Percentiles rank a stretch among this genome's conserved stretches.
phyloP scores from a whole-genome alignment of 768 basidiomycete species.

The Serendipita vermifera region DNA sequence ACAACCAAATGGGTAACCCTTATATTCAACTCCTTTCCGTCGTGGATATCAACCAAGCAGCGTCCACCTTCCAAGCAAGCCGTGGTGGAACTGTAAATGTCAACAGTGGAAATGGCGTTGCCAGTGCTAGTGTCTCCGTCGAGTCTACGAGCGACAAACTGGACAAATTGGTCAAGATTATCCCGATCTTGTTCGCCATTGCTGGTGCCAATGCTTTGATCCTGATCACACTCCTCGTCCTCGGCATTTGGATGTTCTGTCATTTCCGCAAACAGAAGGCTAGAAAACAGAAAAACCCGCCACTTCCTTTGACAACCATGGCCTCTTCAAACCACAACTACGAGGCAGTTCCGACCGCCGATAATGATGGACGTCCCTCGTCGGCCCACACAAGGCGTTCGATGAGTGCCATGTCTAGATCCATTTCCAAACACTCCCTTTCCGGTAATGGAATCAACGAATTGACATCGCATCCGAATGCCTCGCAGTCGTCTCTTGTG shows the following conservation, averaged over 20 bases:
- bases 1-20: slow-evolving; percentile 56
- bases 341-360: slow-evolving; percentile 1
- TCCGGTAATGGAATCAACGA: background rate
- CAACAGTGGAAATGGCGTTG: slow-evolving; percentile 52
- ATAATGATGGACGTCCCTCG: slow-evolving; percentile 4
- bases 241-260: slow-evolving; percentile 27
- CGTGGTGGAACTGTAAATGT: slow-evolving; percentile 53
- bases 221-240: slow-evolving; percentile 41
- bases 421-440: background rate
- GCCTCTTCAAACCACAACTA: slow-evolving; percentile 3
- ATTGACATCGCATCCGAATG: background rate
- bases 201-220: slow-evolving; percentile 68
- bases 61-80: slow-evolving; percentile 49
- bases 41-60: slow-evolving; percentile 55
- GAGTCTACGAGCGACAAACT: slow-evolving; percentile 47
- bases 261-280: slow-evolving; percentile 2
- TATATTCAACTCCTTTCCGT: slow-evolving; percentile 65
- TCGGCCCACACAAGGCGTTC: slow-evolving; percentile 3
- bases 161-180: slow-evolving; percentile 46
- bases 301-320: slow-evolving; percentile 1
- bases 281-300: background rate
- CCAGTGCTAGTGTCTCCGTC: slow-evolving; percentile 37
- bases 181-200: slow-evolving; percentile 63
- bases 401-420: background rate
- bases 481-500: background rate